These are phyloP conservation scores for Phycomyces nitens DNA, from an alignment of 192 early-diverging fungal species.

Conservation along the genomic window DNA sequence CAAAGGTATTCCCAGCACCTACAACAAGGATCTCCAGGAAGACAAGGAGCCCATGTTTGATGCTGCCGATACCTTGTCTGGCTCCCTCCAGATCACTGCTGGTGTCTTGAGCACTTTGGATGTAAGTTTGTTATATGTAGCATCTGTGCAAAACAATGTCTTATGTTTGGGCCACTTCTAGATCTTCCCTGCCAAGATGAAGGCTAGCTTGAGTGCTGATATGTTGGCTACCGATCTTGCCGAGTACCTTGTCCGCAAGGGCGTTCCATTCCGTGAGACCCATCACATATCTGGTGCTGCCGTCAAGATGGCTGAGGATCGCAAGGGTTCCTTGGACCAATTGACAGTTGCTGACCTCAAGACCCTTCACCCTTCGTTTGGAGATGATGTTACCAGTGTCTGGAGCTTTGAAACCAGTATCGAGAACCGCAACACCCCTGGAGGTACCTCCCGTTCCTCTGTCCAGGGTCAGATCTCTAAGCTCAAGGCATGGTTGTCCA, in stretches of 20 bases:
- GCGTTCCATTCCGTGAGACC: constrained; percentile 97
- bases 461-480: constrained; percentile 79
- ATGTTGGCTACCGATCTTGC: constrained; percentile 99
- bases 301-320: constrained; percentile 90
- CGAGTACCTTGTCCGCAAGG: constrained; percentile 97
- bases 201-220: constrained; percentile 73
- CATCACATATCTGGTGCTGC: constrained; percentile 97
- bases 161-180: constrained; percentile 27
- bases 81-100: constrained; percentile 88
- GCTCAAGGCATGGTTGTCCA: constrained; percentile 61
- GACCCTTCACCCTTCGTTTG: constrained; percentile 81
- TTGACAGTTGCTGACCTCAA: constrained; percentile 79
- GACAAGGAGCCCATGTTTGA: constrained; percentile 99
- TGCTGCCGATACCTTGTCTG: constrained; percentile 83
- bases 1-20: constrained; percentile 96
- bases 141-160: neutral
- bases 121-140: constrained; percentile 28
- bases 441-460: constrained; percentile 81
- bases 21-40: constrained; percentile 99
- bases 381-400: constrained; percentile 72
- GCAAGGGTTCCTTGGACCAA: constrained; percentile 65
- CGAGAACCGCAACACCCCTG: constrained; percentile 81
- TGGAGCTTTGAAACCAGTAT: constrained; percentile 93
- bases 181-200: constrained; percentile 86
- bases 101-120: constrained; percentile 90